Evolutionary conservation across 768 basidiomycete genomes (phyloP).

Genomic region (Russula dissimulans): DNA sequence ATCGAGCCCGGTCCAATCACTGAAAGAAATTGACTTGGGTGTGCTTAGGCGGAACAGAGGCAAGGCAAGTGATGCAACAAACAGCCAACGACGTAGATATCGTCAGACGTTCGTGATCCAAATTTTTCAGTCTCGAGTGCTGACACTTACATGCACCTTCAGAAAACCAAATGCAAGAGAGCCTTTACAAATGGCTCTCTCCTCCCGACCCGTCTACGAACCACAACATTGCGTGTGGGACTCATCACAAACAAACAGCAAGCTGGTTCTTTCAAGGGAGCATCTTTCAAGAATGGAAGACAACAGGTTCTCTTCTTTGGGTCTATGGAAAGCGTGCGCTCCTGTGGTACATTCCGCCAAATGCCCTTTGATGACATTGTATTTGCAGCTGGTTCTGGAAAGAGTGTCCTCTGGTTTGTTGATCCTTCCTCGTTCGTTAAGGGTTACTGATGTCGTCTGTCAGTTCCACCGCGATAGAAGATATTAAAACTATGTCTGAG

Average conservation of each 20-base stretch:
- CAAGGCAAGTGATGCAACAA: background rate
- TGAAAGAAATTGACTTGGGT: too few species aligned
- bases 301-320: background rate
- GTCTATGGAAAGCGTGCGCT: background rate
- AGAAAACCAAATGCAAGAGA: background rate
- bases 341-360: background rate
- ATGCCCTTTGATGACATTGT: background rate
- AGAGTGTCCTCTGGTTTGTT: conserved; percentile 1
- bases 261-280: background rate
- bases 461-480: background rate
- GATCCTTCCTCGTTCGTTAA: background rate
- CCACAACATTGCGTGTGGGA: background rate
- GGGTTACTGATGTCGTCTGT: background rate
- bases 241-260: background rate
- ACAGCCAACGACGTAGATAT: too few species aligned
- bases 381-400: background rate
- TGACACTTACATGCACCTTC: background rate
- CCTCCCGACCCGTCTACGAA: background rate
- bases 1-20: too few species aligned
- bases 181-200: background rate
- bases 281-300: background rate
- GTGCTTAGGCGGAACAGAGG: too few species aligned
- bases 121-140: background rate
- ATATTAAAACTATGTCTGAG: background rate
- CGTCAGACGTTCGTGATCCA: background rate